Percentiles rank a stretch among this genome's conserved stretches.
Conservation (phyloP, 208 protist genomes). For the Phytomonas sp. region DNA sequence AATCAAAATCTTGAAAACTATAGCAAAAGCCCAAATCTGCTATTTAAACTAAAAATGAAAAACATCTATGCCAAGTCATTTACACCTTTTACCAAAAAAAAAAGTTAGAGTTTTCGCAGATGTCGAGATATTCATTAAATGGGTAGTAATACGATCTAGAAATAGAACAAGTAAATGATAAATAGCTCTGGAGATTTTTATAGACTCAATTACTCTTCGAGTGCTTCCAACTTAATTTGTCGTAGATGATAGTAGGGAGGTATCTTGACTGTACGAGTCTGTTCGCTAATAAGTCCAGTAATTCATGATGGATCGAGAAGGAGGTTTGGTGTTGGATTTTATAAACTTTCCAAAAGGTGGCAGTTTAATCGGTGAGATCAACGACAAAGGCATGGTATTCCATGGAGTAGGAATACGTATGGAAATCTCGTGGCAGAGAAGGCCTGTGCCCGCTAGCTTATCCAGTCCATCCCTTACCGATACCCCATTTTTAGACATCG, state of each 20-base stretch:
- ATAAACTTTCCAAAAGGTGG: slow-evolving; percentile 71
- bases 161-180: not conserved
- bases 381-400: slow-evolving; percentile 51
- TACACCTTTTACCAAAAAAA: not conserved
- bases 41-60: not conserved
- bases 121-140: not conserved
- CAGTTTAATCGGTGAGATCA: slow-evolving; percentile 72
- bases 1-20: not conserved
- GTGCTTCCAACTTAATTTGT: not conserved
- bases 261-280: not conserved
- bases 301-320: slow-evolving; percentile 60
- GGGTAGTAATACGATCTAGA: not conserved
- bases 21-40: not conserved
- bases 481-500: slow-evolving; percentile 24
- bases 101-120: not conserved
- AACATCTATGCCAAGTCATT: not conserved
- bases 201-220: not conserved
- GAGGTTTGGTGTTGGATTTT: slow-evolving; percentile 38
- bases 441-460: slow-evolving; percentile 39
- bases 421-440: slow-evolving; percentile 52
- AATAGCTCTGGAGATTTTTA: not conserved
- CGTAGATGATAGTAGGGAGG: not conserved
- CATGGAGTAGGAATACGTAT: slow-evolving; percentile 59
- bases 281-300: slow-evolving; percentile 67
- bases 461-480: slow-evolving; percentile 40